phyloP scores from a whole-genome alignment of 768 basidiomycete species.

The Trametes gibbosa region DNA sequence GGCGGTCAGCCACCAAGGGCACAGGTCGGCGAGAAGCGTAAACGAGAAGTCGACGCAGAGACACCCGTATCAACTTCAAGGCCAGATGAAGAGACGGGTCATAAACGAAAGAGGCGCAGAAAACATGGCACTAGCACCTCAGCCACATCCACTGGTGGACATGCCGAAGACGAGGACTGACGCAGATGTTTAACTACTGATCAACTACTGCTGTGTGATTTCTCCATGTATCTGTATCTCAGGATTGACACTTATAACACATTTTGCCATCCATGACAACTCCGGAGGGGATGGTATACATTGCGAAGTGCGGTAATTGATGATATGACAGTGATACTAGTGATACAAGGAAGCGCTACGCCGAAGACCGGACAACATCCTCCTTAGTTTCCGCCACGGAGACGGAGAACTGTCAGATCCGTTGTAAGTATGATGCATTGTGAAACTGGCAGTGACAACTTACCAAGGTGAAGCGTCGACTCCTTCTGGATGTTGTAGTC shows the following conservation, averaged over 20 bases:
- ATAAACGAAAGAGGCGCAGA: slow-evolving; percentile 29
- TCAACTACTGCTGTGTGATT: too few relatives aligned
- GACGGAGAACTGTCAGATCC: slow-evolving; percentile 48
- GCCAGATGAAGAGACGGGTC: slow-evolving; percentile 20
- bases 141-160: too few relatives aligned
- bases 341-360: slow-evolving; percentile 3
- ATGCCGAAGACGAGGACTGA: too few relatives aligned
- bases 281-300: neutral
- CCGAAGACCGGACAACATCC: neutral
- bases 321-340: neutral
- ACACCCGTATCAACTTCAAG: neutral
- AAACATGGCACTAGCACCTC: slow-evolving; percentile 5
- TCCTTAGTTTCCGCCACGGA: slow-evolving; percentile 65
- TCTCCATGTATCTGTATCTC: neutral
- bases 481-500: slow-evolving; percentile 39
- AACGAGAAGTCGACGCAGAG: slow-evolving; percentile 24
- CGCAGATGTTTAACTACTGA: too few relatives aligned
- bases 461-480: slow-evolving; percentile 35
- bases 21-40: slow-evolving; percentile 30
- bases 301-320: neutral
- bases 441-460: neutral
- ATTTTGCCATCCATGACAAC: neutral
- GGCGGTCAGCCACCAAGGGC: slow-evolving; percentile 1
- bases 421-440: neutral
- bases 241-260: too few relatives aligned